These are phyloP conservation scores for Ogataea glucozyma DNA, from an alignment of 805 yeast genomes.

Conservation along the genomic window DNA sequence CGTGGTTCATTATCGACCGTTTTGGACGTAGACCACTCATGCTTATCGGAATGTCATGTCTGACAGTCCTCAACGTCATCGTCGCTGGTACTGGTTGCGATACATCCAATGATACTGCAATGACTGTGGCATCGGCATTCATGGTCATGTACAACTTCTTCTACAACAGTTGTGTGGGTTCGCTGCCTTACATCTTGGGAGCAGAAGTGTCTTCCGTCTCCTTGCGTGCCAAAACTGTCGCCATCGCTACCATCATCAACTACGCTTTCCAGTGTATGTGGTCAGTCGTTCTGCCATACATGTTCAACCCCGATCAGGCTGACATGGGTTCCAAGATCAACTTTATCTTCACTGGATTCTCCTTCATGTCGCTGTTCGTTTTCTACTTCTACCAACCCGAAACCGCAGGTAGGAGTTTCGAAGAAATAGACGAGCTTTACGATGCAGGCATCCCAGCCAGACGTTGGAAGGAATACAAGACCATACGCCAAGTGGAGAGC, in stretches of 20 bases:
- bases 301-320: conserved; percentile 49
- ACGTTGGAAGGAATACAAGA: conserved; percentile 14
- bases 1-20: conserved; percentile 45
- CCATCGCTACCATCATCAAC: conserved; percentile 35
- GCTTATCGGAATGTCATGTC: conserved; percentile 29
- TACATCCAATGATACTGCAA: conserved; percentile 25
- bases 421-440: conserved; percentile 60
- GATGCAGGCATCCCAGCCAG: conserved; percentile 34
- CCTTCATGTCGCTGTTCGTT: conserved; percentile 40
- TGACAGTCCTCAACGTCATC: conserved; percentile 28
- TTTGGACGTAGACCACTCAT: conserved; percentile 41
- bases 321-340: conserved; percentile 52
- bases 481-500: not conserved
- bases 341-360: conserved; percentile 46
- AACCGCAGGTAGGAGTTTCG: conserved; percentile 56
- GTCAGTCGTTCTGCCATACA: conserved; percentile 46
- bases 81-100: conserved; percentile 32
- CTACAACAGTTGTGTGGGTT: conserved; percentile 35
- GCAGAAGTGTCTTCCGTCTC: conserved; percentile 43
- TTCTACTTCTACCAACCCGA: conserved; percentile 58
- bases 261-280: conserved; percentile 38
- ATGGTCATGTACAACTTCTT: conserved; percentile 27
- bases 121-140: conserved; percentile 33
- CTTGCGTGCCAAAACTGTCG: conserved; percentile 43
- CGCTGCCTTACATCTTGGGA: conserved; percentile 30